Conservation (phyloP, 2,329 filamentous ascomycete genomes). For the Cercospora citrullina region DNA sequence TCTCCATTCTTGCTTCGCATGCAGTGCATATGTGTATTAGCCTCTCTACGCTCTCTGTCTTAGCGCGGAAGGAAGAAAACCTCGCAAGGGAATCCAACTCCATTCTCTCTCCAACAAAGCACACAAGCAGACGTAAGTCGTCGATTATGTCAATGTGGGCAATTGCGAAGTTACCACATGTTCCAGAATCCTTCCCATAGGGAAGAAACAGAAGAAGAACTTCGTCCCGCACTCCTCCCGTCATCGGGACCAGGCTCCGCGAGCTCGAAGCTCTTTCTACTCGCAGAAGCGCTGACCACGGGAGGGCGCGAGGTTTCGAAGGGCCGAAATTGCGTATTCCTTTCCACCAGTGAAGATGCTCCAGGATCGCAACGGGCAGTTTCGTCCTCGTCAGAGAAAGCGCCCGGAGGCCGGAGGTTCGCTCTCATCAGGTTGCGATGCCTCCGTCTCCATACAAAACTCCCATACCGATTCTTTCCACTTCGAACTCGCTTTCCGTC, state of each 20-base stretch:
- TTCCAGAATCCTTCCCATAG: not conserved
- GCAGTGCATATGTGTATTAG: not conserved
- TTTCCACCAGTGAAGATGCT: not conserved
- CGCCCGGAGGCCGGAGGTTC: not conserved
- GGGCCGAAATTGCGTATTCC: not conserved
- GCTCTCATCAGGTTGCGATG: not conserved
- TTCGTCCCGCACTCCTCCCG: not conserved
- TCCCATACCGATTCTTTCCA: slow-evolving; percentile 3
- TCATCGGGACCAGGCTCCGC: not conserved
- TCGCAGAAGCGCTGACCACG: slow-evolving; percentile 4
- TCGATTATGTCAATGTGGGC: not conserved
- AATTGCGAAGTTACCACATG: not conserved
- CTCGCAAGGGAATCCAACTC: not conserved
- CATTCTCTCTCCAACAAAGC: not conserved
- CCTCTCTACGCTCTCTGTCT: not conserved
- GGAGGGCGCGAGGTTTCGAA: not conserved
- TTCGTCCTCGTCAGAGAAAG: not conserved
- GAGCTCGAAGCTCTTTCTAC: slow-evolving; percentile 18
- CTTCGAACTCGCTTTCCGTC: not conserved
- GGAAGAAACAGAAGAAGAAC: not conserved
- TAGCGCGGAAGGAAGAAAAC: not conserved
- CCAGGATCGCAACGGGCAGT: not conserved
- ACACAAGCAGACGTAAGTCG: not conserved
- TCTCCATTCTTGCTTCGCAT: not conserved
- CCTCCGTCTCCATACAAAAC: slow-evolving; percentile 4